phyloP scores from a whole-genome alignment of 306 rosid species.

The Vigna nakashimae region DNA sequence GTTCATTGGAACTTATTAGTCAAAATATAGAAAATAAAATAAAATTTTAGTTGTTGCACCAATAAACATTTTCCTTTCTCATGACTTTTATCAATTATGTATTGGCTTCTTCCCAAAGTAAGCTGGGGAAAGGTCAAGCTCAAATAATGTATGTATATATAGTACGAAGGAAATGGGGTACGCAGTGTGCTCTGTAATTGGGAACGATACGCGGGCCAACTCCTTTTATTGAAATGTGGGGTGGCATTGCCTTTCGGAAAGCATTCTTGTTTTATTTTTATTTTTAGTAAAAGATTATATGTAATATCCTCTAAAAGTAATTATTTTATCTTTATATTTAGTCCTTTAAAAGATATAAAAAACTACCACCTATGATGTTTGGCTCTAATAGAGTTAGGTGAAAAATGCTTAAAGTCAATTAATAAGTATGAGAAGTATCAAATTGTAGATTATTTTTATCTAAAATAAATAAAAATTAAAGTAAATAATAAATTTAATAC shows the following conservation, averaged over 20 bases:
- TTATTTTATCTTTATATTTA: background rate
- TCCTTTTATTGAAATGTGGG: background rate
- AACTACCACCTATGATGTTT: background rate
- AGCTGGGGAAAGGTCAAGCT: too few relatives aligned
- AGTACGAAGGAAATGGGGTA: background rate
- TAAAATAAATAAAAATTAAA: background rate
- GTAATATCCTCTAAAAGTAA: background rate
- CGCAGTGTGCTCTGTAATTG: background rate
- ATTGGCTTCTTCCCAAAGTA: too few relatives aligned
- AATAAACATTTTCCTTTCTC: too few relatives aligned
- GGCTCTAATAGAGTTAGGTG: background rate
- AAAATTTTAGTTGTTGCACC: too few relatives aligned
- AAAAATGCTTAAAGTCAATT: constrained; percentile 3
- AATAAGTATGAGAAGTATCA: background rate
- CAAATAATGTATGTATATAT: too few relatives aligned
- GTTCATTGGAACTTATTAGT: too few relatives aligned
- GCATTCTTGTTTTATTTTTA: background rate
- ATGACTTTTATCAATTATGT: too few relatives aligned
- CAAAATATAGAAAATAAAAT: too few relatives aligned
- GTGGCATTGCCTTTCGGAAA: too few relatives aligned
- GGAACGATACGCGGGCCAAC: background rate
- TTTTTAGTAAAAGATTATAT: background rate
- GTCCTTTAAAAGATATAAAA: background rate
- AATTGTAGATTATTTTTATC: background rate
- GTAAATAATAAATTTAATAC: too few relatives aligned